phyloP scores from a whole-genome alignment of 202 grass and related monocot genomes.

The Dendrocalamus latiflorus region DNA sequence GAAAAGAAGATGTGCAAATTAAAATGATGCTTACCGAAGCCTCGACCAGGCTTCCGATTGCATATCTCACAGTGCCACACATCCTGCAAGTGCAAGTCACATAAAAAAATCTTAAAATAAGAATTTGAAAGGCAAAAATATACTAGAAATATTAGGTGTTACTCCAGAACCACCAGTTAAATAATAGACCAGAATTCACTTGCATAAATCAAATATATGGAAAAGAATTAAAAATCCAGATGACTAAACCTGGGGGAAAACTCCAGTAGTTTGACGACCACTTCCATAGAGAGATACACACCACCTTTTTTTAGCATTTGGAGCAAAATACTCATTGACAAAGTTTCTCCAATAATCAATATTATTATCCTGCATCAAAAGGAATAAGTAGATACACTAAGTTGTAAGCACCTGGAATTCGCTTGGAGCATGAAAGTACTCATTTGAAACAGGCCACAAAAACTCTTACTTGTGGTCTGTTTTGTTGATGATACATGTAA shows the following conservation, averaged over 20 bases:
- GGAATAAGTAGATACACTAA: too few relatives aligned
- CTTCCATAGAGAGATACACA: constrained; percentile 97
- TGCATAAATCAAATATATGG: background rate
- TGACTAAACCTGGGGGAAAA: constrained; percentile 89
- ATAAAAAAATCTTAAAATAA: background rate
- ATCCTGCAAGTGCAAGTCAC: constrained; percentile 42
- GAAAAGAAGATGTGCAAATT: background rate
- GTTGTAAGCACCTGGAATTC: constrained; percentile 13
- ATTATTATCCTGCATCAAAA: too few relatives aligned
- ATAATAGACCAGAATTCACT: background rate
- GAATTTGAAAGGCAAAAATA: background rate
- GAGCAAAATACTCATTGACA: too few relatives aligned
- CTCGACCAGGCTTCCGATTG: constrained; percentile 86
- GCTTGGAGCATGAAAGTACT: constrained; percentile 7
- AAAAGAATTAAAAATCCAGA: background rate
- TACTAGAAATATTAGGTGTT: background rate
- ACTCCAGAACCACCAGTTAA: background rate
- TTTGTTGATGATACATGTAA: too few relatives aligned
- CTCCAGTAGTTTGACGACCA: constrained; percentile 92
- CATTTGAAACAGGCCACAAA: constrained; percentile 1
- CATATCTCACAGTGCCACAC: constrained; percentile 99
- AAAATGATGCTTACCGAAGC: constrained; percentile 69
- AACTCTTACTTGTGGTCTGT: constrained; percentile 63
- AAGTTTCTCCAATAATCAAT: too few relatives aligned
- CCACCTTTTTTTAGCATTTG: constrained; percentile 96